Evolutionary conservation across 1,284 basidiomycete species (phyloP).

Genomic region (Erythrobasidium hasegawianum): DNA sequence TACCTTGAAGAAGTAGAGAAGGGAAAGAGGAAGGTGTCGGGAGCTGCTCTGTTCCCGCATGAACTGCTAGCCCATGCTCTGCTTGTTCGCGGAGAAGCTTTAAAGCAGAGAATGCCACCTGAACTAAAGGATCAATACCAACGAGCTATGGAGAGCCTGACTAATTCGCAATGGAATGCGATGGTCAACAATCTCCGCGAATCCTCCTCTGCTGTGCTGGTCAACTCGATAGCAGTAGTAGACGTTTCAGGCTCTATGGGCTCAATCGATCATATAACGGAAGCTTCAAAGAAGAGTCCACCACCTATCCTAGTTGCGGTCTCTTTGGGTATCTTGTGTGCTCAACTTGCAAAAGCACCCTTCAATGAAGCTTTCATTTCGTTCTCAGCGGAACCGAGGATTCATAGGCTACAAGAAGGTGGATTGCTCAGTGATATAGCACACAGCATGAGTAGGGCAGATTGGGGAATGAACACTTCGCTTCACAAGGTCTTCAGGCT

Average conservation of each 20-base stretch:
- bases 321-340: constrained; percentile 63
- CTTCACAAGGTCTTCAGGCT: constrained; percentile 60
- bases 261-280: neutral
- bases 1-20: constrained; percentile 59
- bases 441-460: constrained; percentile 49
- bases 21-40: constrained; percentile 59
- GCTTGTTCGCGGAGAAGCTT: constrained; percentile 15
- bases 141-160: constrained; percentile 51
- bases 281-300: neutral
- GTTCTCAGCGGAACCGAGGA: constrained; percentile 57
- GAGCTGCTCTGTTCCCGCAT: constrained; percentile 62
- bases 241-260: constrained; percentile 73
- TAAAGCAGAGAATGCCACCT: constrained; percentile 5
- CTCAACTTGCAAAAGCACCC: constrained; percentile 60
- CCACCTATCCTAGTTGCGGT: constrained; percentile 61
- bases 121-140: constrained; percentile 18
- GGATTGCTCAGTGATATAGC: constrained; percentile 51
- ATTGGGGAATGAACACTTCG: constrained; percentile 62
- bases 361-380: constrained; percentile 65
- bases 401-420: constrained; percentile 55
- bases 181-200: constrained; percentile 58
- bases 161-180: constrained; percentile 64
- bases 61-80: constrained; percentile 53
- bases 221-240: constrained; percentile 64
- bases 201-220: constrained; percentile 54